Evolutionary conservation across 2,329 filamentous ascomycete species (phyloP), one percentile per base, ranked within the genome.

Genomic region (Penicillium expansum): DNA sequence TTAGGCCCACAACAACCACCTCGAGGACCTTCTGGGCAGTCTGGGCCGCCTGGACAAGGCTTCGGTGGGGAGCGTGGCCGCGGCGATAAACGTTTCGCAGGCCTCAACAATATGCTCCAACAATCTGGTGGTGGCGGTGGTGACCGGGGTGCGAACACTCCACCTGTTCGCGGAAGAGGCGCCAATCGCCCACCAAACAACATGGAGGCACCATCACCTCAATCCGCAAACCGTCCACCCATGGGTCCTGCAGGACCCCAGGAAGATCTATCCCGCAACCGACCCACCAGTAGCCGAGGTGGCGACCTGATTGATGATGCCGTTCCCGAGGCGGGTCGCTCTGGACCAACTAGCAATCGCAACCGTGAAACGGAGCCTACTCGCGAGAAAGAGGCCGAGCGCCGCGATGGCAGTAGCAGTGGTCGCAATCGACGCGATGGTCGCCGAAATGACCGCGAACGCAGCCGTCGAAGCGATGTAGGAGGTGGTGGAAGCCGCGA

Each of bases 41-140:
- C 75, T 39, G 77, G 76, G 4, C 22, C 38, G 35, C 68, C 24
- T 61, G 71, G 56, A 62, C 62, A 69, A 33, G 67, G 72, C 33
- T 69, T 71, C 43, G 62, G 67, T 29, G 74, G 72, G 47, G 73
- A 76, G 49, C 72, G 76, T 49, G 70, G 71, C 38, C 72, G 77
- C 30, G 69, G 77, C 32, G 77, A 79, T 58, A 79, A 79, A 58
- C 75, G 79, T 13, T 78, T 81, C 58, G 72, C 75, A 14, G 75
- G 74, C 1, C 69, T 81, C 52, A 79, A 79, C 61, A 78, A 71
- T 53, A 74, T 79, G 65, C 73, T 81, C 35, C 77, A 80, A 52
- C 77, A 80, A 62, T 74, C 73, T 32, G 70, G 67, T 33, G 63
- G 68, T n/a, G 60, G 67, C 33, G 52, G 62, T 38, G 53, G 64